These are phyloP conservation scores for Penicillium psychrosexuale DNA, from an alignment of 2,329 filamentous ascomycete species.

Conservation along the genomic window DNA sequence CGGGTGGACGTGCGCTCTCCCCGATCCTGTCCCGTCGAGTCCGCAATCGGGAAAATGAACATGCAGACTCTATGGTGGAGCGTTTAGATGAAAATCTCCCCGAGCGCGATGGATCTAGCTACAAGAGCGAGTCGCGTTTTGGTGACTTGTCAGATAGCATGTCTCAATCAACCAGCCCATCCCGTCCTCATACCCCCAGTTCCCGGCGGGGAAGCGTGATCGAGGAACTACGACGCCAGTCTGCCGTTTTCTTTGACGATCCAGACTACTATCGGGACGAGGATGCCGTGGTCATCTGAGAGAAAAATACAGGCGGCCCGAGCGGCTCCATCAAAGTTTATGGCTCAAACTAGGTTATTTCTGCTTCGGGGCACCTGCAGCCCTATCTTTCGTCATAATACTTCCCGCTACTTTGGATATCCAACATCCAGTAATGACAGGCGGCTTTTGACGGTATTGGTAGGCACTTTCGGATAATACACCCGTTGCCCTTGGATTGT, in stretches of 20 bases:
- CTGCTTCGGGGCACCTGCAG: slow-evolving; percentile 20
- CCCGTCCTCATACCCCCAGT: slow-evolving; percentile 22
- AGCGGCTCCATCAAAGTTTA: slow-evolving; percentile 11
- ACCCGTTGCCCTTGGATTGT: not conserved
- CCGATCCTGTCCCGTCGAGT: slow-evolving; percentile 32
- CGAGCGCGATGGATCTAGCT: slow-evolving; percentile 22
- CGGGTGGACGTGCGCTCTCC: slow-evolving; percentile 25
- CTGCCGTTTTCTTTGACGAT: slow-evolving; percentile 49
- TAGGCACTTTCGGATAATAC: slow-evolving; percentile 1
- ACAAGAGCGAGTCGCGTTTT: slow-evolving; percentile 24
- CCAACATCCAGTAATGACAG: slow-evolving; percentile 15
- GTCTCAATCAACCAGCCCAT: slow-evolving; percentile 21
- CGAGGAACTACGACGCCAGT: slow-evolving; percentile 46
- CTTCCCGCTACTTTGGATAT: slow-evolving; percentile 6
- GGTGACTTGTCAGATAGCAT: slow-evolving; percentile 22
- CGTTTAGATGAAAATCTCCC: slow-evolving; percentile 30
- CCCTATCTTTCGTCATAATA: slow-evolving; percentile 12
- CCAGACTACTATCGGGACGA: slow-evolving; percentile 34
- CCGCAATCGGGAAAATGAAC: slow-evolving; percentile 15
- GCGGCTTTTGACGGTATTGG: slow-evolving; percentile 15
- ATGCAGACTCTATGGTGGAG: slow-evolving; percentile 19
- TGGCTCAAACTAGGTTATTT: slow-evolving; percentile 10
- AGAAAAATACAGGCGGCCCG: slow-evolving; percentile 9
- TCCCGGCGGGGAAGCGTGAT: slow-evolving; percentile 34
- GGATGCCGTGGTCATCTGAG: slow-evolving; percentile 21